Evolutionary conservation across 805 yeast species (phyloP).

Genomic region (Komagataella pseudopastoris): DNA sequence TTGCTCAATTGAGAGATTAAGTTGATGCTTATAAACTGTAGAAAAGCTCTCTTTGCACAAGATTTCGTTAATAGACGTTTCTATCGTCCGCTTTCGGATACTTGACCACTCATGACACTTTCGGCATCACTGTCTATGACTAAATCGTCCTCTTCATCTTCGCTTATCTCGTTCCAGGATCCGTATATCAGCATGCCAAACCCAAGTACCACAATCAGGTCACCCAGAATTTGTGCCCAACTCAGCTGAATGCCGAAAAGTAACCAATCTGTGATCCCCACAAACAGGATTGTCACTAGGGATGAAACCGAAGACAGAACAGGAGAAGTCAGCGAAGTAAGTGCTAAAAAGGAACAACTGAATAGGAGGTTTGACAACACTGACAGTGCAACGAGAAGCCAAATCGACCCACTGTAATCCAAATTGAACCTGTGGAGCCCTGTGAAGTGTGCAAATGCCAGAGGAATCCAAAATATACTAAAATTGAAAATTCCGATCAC

Average conservation of each 20-base stretch:
- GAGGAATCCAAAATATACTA: constrained; percentile 29
- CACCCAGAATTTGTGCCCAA: constrained; percentile 50
- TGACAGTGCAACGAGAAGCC: constrained; percentile 37
- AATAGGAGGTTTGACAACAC: constrained; percentile 51
- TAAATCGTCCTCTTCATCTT: constrained; percentile 23
- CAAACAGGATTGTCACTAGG: constrained; percentile 63
- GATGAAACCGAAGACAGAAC: constrained; percentile 55
- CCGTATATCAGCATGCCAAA: constrained; percentile 52
- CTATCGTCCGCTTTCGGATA: not conserved
- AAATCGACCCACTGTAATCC: constrained; percentile 25
- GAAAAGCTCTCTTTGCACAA: not conserved
- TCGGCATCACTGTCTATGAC: constrained; percentile 19
- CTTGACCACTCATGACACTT: constrained; percentile 8
- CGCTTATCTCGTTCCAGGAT: constrained; percentile 47
- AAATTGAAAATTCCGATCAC: constrained; percentile 48
- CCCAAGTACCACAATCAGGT: constrained; percentile 54
- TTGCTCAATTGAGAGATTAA: not conserved
- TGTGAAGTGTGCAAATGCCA: constrained; percentile 34
- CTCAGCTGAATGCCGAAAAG: constrained; percentile 47
- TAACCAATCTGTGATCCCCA: constrained; percentile 65
- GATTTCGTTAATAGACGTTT: not conserved
- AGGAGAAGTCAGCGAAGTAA: constrained; percentile 79
- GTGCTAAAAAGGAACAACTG: constrained; percentile 56
- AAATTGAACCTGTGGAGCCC: constrained; percentile 47
- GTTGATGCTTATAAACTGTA: not conserved